phyloP scores from a whole-genome alignment of 208 protist genomes.

The Acanthamoeba sp. region DNA sequence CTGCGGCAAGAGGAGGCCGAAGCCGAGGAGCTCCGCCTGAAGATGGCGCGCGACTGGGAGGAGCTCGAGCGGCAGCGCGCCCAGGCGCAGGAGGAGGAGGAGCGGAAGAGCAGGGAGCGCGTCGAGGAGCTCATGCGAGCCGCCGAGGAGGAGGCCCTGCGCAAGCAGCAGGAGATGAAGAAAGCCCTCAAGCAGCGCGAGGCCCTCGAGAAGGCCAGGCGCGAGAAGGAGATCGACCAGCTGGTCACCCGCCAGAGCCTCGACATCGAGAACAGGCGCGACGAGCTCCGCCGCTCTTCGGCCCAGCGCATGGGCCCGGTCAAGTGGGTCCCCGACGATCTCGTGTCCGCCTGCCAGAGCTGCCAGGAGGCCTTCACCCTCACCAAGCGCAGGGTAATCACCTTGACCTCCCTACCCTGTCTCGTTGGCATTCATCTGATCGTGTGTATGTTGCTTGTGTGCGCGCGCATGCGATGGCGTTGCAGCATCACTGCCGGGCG shows the following conservation, averaged over 20 bases:
- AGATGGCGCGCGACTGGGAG: constrained; percentile 1
- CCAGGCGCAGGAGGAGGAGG: neutral
- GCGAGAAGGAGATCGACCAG: constrained; percentile 2
- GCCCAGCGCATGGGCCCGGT: neutral
- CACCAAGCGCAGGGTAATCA: neutral
- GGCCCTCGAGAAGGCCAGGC: neutral
- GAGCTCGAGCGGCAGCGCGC: neutral
- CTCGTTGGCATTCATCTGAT: neutral
- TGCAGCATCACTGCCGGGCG: constrained; percentile 45
- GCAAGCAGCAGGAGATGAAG: neutral
- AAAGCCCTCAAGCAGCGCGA: neutral
- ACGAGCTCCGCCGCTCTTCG: neutral
- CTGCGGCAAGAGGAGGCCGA: neutral
- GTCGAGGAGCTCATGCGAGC: neutral
- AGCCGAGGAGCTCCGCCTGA: neutral
- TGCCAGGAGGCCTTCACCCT: constrained; percentile 47
- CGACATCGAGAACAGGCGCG: neutral
- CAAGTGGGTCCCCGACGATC: constrained; percentile 29
- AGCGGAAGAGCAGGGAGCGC: neutral
- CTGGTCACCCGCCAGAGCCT: constrained; percentile 20
- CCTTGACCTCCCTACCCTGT: neutral
- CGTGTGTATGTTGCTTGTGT: neutral
- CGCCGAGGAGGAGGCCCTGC: neutral
- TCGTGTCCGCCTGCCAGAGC: constrained; percentile 19
- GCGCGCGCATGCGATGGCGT: neutral